Evolutionary conservation across 768 basidiomycete species (phyloP).

Genomic region (Boletus bicolor): DNA sequence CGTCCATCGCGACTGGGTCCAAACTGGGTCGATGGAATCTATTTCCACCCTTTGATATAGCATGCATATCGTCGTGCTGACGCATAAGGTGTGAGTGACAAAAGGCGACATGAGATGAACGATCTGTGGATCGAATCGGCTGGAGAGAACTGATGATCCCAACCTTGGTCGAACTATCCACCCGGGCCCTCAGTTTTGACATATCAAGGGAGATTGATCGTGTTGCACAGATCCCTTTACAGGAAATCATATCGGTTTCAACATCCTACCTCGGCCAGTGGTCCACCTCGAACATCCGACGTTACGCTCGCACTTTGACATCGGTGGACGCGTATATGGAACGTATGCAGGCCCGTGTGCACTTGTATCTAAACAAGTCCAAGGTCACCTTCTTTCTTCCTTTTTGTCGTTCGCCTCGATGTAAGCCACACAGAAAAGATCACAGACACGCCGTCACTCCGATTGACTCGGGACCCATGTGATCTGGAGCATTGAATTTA

Average conservation of each 20-base stretch:
- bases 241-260: background rate
- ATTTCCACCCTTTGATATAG: background rate
- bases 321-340: background rate
- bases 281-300: background rate
- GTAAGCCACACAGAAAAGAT: background rate
- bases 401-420: background rate
- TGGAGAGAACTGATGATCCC: background rate
- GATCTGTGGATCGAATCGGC: background rate
- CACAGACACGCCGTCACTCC: background rate
- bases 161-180: background rate
- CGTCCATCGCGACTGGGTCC: background rate
- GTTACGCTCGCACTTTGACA: background rate
- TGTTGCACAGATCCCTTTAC: background rate
- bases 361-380: background rate
- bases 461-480: too few relatives aligned
- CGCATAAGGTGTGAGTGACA: background rate
- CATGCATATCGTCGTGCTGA: background rate
- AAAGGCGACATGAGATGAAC: too few relatives aligned
- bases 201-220: background rate
- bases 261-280: background rate
- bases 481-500: background rate
- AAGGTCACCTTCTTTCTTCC: too few relatives aligned
- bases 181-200: background rate
- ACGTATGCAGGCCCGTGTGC: background rate
- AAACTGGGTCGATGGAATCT: background rate